A percentile compares a stretch with the other conserved stretches of the same genome.
These are phyloP conservation scores for Avena sativa DNA, from an alignment of 176 grass and related monocot genomes.

Conservation along the genomic window DNA sequence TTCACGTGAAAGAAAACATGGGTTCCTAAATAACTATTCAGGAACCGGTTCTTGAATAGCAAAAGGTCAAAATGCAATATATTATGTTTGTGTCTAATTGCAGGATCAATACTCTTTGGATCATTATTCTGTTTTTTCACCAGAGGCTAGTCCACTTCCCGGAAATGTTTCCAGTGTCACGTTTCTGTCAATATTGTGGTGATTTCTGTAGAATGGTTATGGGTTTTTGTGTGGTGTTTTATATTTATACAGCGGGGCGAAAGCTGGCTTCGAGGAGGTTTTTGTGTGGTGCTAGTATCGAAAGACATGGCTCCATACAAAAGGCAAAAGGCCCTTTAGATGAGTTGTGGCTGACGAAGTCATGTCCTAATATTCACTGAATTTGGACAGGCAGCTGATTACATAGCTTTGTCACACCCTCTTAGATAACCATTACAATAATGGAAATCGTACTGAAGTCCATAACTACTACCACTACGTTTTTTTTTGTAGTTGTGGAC, in stretches of 20 bases:
- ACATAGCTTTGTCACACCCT: conserved; percentile 14
- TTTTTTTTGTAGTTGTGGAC: conserved; percentile 4
- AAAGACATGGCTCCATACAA: neutral
- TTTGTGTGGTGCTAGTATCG: neutral
- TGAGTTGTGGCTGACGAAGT: neutral
- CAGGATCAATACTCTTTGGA: conserved; percentile 5
- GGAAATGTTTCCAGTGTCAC: conserved; percentile 30
- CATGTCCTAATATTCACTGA: neutral
- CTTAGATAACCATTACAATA: conserved; percentile 20
- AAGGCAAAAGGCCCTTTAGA: conserved; percentile 20
- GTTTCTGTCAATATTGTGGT: neutral
- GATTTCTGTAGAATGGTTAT: neutral
- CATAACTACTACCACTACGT: conserved; percentile 38
- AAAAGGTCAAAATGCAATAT: conserved; percentile 28
- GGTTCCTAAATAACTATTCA: too few relatives aligned
- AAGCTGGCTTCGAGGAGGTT: too few relatives aligned
- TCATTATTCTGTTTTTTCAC: neutral
- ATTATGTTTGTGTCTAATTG: conserved; percentile 16
- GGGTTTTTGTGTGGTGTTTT: neutral
- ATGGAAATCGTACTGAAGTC: conserved; percentile 8
- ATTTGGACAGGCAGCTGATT: neutral
- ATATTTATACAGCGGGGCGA: too few relatives aligned
- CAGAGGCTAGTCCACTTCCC: neutral
- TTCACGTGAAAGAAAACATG: too few relatives aligned
- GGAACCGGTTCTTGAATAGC: too few relatives aligned